phyloP scores from a whole-genome alignment of 768 basidiomycete species.

The Boletus speciosus region DNA sequence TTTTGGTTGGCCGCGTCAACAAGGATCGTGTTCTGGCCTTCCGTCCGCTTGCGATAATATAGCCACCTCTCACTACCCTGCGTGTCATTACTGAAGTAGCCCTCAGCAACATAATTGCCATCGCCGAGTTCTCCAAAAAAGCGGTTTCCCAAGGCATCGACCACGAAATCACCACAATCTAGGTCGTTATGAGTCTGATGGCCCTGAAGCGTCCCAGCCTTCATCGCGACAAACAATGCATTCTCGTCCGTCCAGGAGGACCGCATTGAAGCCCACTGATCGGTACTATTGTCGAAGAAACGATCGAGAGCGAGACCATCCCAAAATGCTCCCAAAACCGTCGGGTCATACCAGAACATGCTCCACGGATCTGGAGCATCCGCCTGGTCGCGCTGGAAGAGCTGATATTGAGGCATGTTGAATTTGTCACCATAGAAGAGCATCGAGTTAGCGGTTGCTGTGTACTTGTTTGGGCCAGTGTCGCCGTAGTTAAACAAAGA shows the following conservation, averaged over 20 bases:
- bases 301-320: constrained; percentile 77
- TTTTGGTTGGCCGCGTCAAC: constrained; percentile 77
- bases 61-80: constrained; percentile 76
- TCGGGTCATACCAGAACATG: constrained; percentile 94
- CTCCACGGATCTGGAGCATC: constrained; percentile 83
- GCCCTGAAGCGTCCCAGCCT: constrained; percentile 73
- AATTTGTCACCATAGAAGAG: constrained; percentile 72
- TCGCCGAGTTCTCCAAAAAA: constrained; percentile 96
- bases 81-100: constrained; percentile 74
- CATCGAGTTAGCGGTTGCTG: constrained; percentile 87
- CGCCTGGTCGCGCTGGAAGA: constrained; percentile 87
- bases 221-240: constrained; percentile 84
- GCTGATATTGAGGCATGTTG: constrained; percentile 66
- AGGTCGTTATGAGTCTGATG: constrained; percentile 96
- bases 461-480: constrained; percentile 86
- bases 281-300: constrained; percentile 66
- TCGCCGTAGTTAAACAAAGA: constrained; percentile 70
- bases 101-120: constrained; percentile 70
- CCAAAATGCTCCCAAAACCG: constrained; percentile 88
- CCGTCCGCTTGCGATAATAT: constrained; percentile 95
- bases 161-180: constrained; percentile 91
- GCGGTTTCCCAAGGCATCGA: constrained; percentile 89
- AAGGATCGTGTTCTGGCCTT: constrained; percentile 94
- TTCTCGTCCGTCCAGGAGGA: constrained; percentile 88
- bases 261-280: constrained; percentile 90